Conservation (phyloP, 164 flowering plant species). For the Nymphaea thermarum region DNA sequence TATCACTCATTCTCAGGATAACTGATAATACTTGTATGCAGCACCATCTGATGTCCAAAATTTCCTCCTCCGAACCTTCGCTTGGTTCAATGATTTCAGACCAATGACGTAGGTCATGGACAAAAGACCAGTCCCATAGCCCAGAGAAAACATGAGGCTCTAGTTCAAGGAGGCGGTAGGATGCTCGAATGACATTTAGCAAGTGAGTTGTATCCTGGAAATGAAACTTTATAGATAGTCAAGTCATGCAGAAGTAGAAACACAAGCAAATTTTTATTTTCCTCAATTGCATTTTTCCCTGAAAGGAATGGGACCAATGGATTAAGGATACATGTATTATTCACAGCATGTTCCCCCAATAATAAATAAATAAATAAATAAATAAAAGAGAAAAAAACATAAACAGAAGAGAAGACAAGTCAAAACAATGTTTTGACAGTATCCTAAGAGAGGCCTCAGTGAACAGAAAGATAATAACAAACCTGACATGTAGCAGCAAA, state of each 20-base stretch:
- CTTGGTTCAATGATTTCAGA: slow-evolving; percentile 7
- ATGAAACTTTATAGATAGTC: neutral
- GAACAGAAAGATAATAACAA: neutral
- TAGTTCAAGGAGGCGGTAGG: slow-evolving; percentile 54
- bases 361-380: no score
- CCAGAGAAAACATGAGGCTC: slow-evolving; percentile 45
- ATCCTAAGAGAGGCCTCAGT: neutral
- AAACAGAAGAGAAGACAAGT: neutral
- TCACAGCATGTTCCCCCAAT: no score
- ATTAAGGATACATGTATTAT: no score
- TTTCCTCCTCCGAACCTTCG: slow-evolving; percentile 5
- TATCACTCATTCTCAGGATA: slow-evolving; percentile 36
- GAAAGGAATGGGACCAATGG: no score
- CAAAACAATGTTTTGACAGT: neutral
- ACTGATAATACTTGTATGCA: slow-evolving; percentile 41
- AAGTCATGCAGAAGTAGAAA: no score
- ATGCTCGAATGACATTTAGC: slow-evolving; percentile 31
- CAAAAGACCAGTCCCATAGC: slow-evolving; percentile 88
- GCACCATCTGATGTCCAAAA: slow-evolving; percentile 71
- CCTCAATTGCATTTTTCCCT: no score
- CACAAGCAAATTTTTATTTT: no score
- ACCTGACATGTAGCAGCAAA: slow-evolving; percentile 14
- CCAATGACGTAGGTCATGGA: slow-evolving; percentile 40
- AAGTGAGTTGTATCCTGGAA: slow-evolving; percentile 24
- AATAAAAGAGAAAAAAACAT: neutral